Evolutionary conservation across 257 asterid species (phyloP).

Genomic region (Ehretia macrophylla): DNA sequence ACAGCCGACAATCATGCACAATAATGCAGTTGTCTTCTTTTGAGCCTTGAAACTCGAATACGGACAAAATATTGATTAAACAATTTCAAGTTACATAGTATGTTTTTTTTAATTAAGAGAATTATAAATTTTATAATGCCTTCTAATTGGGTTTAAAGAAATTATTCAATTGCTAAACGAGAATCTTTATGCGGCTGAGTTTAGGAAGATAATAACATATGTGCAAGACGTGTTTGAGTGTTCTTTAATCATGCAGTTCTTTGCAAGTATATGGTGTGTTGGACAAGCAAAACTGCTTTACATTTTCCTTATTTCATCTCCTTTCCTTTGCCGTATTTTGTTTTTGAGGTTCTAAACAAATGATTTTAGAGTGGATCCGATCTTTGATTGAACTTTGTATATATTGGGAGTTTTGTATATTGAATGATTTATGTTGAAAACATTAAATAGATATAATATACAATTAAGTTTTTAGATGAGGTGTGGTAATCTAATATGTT

Average conservation of each 20-base stretch:
- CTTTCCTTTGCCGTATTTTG: too few species aligned
- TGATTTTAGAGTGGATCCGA: too few species aligned
- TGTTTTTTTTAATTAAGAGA: not conserved
- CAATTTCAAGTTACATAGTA: not conserved
- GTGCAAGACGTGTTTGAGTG: not conserved
- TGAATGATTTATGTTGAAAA: too few species aligned
- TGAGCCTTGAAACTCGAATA: conserved; percentile 1
- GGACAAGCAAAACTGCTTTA: too few species aligned
- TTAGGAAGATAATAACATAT: not conserved
- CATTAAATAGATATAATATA: too few species aligned
- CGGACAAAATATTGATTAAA: conserved; percentile 15
- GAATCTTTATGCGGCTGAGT: not conserved
- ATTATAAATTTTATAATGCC: not conserved
- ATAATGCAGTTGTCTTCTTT: conserved; percentile 30
- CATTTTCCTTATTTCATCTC: too few species aligned
- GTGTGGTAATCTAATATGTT: too few species aligned
- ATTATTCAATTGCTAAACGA: not conserved
- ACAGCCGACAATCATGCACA: conserved; percentile 31
- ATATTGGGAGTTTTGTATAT: too few species aligned
- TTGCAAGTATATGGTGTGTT: too few species aligned
- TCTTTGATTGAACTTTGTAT: not conserved
- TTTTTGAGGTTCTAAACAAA: too few species aligned
- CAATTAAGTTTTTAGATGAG: too few species aligned
- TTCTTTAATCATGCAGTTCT: not conserved
- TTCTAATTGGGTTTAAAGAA: not conserved